A percentile compares a stretch with the other conserved stretches of the same genome.
Evolutionary conservation across 2,329 filamentous ascomycete species (phyloP).

Genomic region (Pseudogymnoascus sp.): DNA sequence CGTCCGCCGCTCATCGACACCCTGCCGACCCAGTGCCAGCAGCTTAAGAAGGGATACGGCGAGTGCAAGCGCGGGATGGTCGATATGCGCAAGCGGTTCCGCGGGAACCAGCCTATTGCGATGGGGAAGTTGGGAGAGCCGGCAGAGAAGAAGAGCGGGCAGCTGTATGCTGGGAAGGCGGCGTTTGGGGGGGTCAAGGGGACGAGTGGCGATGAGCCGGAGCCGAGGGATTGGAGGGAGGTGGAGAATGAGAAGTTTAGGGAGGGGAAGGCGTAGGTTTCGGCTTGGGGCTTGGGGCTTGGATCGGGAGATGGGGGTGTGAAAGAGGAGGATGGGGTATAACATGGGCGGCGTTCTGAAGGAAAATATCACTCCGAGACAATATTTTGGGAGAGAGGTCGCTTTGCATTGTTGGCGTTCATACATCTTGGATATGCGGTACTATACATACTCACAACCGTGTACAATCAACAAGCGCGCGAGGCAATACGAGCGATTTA

Average conservation of each 20-base stretch:
- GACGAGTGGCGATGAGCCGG: constrained; percentile 58
- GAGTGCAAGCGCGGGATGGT: constrained; percentile 95
- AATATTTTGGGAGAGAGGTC: not conserved
- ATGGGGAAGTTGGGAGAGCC: constrained; percentile 50
- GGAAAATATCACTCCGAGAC: not conserved
- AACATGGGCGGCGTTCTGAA: constrained; percentile 3
- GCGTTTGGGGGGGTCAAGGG: constrained; percentile 57
- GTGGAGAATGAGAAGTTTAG: constrained; percentile 54
- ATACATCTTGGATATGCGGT: constrained; percentile 3
- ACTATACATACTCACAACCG: constrained; percentile 3
- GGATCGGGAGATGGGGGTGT: not conserved
- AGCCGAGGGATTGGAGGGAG: constrained; percentile 53
- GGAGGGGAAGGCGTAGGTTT: constrained; percentile 18
- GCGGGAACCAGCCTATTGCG: constrained; percentile 80
- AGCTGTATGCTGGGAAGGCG: constrained; percentile 71
- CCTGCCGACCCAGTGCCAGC: constrained; percentile 80
- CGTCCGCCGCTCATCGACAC: constrained; percentile 71
- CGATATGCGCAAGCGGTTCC: constrained; percentile 97
- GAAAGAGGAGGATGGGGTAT: not conserved
- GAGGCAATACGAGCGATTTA: not conserved
- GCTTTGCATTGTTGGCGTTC: constrained; percentile 5
- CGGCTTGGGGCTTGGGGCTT: too few relatives aligned
- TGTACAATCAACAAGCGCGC: constrained; percentile 6
- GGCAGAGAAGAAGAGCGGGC: constrained; percentile 35
- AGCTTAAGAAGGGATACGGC: constrained; percentile 84